Conservation (phyloP, 768 basidiomycete species). For the Phanerochaete sordida region DNA sequence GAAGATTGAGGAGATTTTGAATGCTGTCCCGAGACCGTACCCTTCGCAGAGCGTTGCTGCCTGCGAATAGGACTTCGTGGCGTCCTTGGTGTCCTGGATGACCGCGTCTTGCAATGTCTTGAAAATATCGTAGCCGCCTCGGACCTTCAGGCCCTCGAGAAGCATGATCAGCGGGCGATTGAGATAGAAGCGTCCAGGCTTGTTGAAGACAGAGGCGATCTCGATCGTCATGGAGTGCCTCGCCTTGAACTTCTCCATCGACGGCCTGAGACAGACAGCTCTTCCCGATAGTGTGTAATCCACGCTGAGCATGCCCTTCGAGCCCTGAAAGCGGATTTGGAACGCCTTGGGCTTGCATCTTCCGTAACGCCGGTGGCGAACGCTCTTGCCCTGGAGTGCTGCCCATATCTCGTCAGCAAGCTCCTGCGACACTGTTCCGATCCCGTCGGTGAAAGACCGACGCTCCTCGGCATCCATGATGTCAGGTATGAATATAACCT, state of each 20-base stretch:
- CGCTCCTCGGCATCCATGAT: conserved; percentile 26
- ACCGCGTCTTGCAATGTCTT: conserved; percentile 38
- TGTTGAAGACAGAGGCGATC: conserved; percentile 57
- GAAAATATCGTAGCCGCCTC: conserved; percentile 46
- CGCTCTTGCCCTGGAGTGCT: conserved; percentile 6
- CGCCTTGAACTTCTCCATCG: conserved; percentile 63
- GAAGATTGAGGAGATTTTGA: conserved; percentile 48
- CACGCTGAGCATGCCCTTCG: conserved; percentile 58
- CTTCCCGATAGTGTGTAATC: conserved; percentile 46
- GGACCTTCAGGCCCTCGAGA: conserved; percentile 48
- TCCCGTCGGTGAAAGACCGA: conserved; percentile 39
- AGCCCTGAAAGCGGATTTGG: conserved; percentile 56
- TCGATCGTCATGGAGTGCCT: conserved; percentile 45
- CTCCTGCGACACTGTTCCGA: conserved; percentile 38
- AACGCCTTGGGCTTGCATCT: conserved; percentile 29
- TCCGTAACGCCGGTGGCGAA: background rate
- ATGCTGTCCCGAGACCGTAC: conserved; percentile 54
- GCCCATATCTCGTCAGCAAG: conserved; percentile 43
- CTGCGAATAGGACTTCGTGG: conserved; percentile 35
- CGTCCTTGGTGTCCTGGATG: conserved; percentile 36
- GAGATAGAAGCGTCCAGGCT: conserved; percentile 46
- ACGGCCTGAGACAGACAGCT: conserved; percentile 45
- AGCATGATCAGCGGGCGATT: conserved; percentile 66
- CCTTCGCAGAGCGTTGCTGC: conserved; percentile 49
- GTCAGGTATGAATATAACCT: conserved; percentile 39